Evolutionary conservation across 192 early-diverging fungal species (phyloP).

Genomic region (Pecoramyces ruminantium): DNA sequence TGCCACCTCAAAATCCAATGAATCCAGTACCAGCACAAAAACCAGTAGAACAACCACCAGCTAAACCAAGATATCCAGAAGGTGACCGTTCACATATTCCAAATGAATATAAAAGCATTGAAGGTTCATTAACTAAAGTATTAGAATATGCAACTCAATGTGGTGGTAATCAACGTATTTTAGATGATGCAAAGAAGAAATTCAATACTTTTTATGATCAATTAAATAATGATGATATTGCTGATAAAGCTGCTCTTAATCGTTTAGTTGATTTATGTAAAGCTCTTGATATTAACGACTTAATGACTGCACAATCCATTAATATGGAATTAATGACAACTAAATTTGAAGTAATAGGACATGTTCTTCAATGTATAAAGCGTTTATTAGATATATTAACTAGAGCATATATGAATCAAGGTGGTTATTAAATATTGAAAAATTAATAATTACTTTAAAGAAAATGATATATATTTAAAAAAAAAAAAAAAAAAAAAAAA

Average conservation of each 20-base stretch:
- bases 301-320: slow-evolving; percentile 26
- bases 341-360: slow-evolving; percentile 38
- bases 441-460: no score
- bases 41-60: slow-evolving; percentile 11
- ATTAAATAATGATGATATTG: slow-evolving; percentile 64
- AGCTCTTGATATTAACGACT: slow-evolving; percentile 32
- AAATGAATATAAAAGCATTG: slow-evolving; percentile 43
- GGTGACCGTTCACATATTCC: slow-evolving; percentile 79
- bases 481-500: no score
- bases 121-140: neutral
- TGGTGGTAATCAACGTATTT: slow-evolving; percentile 18
- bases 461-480: no score
- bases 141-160: neutral
- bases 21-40: slow-evolving; percentile 6
- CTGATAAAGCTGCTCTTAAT: slow-evolving; percentile 29
- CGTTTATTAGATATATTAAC: neutral
- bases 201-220: slow-evolving; percentile 64
- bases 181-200: slow-evolving; percentile 75
- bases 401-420: neutral
- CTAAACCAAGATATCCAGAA: slow-evolving; percentile 23
- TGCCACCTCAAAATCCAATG: slow-evolving; percentile 12
- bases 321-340: slow-evolving; percentile 55
- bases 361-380: slow-evolving; percentile 1
- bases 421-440: no score
- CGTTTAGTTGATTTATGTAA: slow-evolving; percentile 24